Base-by-base conservation (phyloP, 2,329 filamentous ascomycete genomes). In the Furcasterigmium furcatum region DNA sequence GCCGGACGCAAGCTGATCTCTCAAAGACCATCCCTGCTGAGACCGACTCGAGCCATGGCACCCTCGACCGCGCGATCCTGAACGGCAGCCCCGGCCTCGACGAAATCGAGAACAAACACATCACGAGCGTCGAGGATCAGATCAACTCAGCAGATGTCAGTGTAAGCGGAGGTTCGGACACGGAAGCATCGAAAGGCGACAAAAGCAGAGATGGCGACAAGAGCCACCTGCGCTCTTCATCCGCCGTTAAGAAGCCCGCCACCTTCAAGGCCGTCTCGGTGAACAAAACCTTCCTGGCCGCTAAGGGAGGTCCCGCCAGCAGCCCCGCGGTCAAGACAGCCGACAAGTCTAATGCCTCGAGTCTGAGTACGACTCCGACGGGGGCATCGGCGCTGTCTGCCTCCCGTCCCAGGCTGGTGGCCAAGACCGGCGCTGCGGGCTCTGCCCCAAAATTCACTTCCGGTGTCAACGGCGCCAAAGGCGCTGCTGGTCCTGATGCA, bases 261-360 rank as follows among this genome's bases (percentile, higher is more conserved):
- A 85, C 83, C 12, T 94, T 95, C 75, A 95, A 94, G 66, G 81
- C 88, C 16, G 86, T 94, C 40, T 91, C 87, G 5, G 87, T 92
- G 54, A 92, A 91, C 54, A 91, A 88, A 66, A 90, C 82, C 36
- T 95, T 92, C 60, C 74, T 94, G 29, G 81, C 80, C n/a, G 80
- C 87, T 49, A 34, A 30, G 18, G 92, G 92, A 65, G 76, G 68
- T 38, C 62, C 73, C 16, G 62, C 70, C 16, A 63, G 65, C 44
- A 64, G 60, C 49, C 59, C 69, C 9, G 62, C 72, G 18, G 59
- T 76, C 45, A 81, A 84, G 58, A 56, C 72, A 39, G 66, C 65
- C 54, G 72, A 81, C 52, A 77, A 82, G 62, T 66, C 71, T 6
- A 62, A 63, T 12, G 58, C 75, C 13, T 66, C 78, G 2, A 66